A percentile compares a stretch with the other conserved stretches of the same genome.
Evolutionary conservation across 768 basidiomycete species (phyloP).

Genomic region (Rhodocollybia butyracea): DNA sequence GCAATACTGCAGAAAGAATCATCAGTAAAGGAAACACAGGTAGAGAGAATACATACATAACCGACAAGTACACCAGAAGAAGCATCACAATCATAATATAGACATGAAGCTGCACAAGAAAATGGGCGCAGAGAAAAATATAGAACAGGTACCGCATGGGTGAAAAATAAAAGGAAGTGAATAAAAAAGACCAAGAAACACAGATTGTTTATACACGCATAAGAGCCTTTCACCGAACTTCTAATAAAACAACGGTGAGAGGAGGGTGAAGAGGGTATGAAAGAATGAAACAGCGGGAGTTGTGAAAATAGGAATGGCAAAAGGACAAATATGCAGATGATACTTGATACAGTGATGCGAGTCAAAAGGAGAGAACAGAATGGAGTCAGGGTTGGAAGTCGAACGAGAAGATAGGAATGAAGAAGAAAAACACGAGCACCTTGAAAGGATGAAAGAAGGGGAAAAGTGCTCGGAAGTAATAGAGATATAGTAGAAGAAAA

Average conservation of each 20-base stretch:
- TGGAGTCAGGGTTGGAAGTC: background rate
- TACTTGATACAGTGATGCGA: constrained; percentile 11
- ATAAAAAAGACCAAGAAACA: constrained; percentile 3
- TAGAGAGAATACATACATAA: background rate
- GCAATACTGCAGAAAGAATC: background rate
- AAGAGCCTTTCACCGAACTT: background rate
- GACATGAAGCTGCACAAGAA: constrained; percentile 6
- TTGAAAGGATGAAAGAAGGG: constrained; percentile 12
- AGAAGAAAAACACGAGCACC: constrained; percentile 11
- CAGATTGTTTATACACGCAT: constrained; percentile 5
- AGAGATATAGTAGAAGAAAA: constrained; percentile 11
- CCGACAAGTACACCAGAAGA: constrained; percentile 7
- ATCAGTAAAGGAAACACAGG: background rate
- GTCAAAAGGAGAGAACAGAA: background rate
- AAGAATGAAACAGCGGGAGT: background rate
- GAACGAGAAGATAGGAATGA: constrained; percentile 5
- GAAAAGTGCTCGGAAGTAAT: constrained; percentile 1
- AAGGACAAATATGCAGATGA: constrained; percentile 4
- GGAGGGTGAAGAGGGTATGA: background rate
- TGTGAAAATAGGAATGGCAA: background rate
- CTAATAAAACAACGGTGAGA: constrained; percentile 2
- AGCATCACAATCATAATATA: constrained; percentile 6
- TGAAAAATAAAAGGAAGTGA: background rate
- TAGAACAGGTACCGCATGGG: constrained; percentile 5
- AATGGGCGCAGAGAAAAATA: background rate